These are phyloP conservation scores for Astragalus membranaceus DNA, from an alignment of 306 rosid species.

Conservation along the genomic window DNA sequence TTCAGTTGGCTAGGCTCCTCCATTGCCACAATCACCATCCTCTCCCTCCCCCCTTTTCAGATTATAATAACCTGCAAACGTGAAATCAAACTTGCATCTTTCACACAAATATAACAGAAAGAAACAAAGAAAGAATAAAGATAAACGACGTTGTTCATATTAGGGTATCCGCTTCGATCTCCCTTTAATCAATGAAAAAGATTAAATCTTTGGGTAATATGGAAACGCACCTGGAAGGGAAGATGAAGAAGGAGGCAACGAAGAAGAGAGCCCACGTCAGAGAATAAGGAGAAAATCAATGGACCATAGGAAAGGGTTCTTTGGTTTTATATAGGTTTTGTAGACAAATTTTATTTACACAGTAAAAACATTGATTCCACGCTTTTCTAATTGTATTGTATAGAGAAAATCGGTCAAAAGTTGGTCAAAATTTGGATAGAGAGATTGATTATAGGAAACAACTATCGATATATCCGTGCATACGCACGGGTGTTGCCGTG, in stretches of 20 bases:
- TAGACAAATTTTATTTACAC: too few relatives aligned
- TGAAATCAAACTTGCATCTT: neutral
- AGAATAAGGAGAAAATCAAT: neutral
- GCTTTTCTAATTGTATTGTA: too few relatives aligned
- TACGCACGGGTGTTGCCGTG: too few relatives aligned
- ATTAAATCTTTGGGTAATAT: neutral
- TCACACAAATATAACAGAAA: neutral
- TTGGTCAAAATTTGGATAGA: too few relatives aligned
- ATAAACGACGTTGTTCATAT: neutral
- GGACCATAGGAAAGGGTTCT: too few relatives aligned
- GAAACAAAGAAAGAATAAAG: neutral
- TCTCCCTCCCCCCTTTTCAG: conserved; percentile 23
- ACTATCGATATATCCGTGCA: too few relatives aligned
- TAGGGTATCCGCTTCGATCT: conserved; percentile 26
- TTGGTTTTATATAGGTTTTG: too few relatives aligned
- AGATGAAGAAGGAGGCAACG: neutral
- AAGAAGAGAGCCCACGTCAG: conserved; percentile 20
- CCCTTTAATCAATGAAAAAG: neutral
- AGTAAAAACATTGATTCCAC: too few relatives aligned
- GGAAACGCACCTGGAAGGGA: conserved; percentile 15
- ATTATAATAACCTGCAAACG: conserved; percentile 25
- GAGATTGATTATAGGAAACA: too few relatives aligned
- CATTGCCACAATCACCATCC: conserved; percentile 39
- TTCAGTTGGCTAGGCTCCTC: conserved; percentile 62
- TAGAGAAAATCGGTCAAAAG: too few relatives aligned